Conservation (phyloP, 306 rosid genomes). For the Luffa aegyptiaca region DNA sequence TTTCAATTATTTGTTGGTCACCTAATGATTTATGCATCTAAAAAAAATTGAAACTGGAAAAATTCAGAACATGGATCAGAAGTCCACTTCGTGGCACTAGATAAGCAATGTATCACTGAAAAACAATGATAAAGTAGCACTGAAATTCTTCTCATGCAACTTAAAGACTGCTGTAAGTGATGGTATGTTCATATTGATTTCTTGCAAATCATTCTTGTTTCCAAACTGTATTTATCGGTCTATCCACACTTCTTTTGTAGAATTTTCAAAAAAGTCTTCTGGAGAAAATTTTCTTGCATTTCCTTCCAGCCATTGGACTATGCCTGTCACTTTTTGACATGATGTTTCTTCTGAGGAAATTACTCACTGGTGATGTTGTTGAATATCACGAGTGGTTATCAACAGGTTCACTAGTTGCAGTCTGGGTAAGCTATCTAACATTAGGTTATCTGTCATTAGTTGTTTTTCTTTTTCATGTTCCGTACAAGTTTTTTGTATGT, state of each 20-base stretch:
- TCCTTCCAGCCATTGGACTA: constrained; percentile 57
- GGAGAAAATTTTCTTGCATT: constrained; percentile 36
- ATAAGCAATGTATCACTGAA: background rate
- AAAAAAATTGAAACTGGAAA: background rate
- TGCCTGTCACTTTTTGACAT: constrained; percentile 49
- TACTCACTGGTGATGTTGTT: constrained; percentile 24
- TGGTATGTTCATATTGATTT: background rate
- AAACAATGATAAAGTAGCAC: background rate
- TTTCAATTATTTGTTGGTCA: background rate
- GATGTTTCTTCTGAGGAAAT: constrained; percentile 43
- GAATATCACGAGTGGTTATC: constrained; percentile 54
- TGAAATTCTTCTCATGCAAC: background rate
- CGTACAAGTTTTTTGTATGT: background rate
- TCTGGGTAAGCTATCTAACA: constrained; percentile 57
- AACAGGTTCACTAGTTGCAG: constrained; percentile 57
- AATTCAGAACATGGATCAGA: background rate
- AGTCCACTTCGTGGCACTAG: background rate
- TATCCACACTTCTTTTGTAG: background rate
- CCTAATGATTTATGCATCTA: background rate
- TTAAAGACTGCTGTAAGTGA: background rate
- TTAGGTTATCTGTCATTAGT: background rate
- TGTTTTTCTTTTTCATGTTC: background rate
- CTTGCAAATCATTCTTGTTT: background rate
- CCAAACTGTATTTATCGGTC: background rate
- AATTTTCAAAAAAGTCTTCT: constrained; percentile 29